These are phyloP conservation scores for Bondarzewia mesenterica DNA, from an alignment of 1,284 basidiomycete genomes.

Conservation along the genomic window DNA sequence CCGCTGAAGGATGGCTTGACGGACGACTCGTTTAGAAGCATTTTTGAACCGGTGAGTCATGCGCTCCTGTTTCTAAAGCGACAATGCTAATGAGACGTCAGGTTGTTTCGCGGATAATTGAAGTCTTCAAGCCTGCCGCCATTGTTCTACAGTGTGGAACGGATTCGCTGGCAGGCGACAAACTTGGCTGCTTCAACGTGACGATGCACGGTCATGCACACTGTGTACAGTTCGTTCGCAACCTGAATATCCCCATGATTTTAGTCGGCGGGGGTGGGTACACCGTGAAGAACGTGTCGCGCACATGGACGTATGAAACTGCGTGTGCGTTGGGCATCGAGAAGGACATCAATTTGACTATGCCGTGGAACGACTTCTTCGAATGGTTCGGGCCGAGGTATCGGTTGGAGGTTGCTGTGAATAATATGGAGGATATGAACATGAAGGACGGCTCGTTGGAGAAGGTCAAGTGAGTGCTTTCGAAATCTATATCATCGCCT, in stretches of 20 bases:
- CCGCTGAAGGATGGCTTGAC: conserved; percentile 92
- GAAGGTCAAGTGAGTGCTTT: conserved; percentile 62
- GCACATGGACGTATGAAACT: conserved; percentile 96
- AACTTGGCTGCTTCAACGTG: conserved; percentile 94
- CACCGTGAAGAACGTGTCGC: conserved; percentile 92
- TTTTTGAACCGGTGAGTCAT: conserved; percentile 80
- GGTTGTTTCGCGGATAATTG: conserved; percentile 84
- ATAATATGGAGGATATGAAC: conserved; percentile 95
- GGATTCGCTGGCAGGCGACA: conserved; percentile 92
- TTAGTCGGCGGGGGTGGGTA: conserved; percentile 95
- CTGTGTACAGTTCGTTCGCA: conserved; percentile 83
- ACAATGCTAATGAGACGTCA: conserved; percentile 20
- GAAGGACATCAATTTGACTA: conserved; percentile 65
- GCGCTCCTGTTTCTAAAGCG: background rate
- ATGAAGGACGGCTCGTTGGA: conserved; percentile 77
- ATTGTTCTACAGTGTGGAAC: conserved; percentile 95
- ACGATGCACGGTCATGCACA: conserved; percentile 92
- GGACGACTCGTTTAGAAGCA: conserved; percentile 72
- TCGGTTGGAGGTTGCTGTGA: conserved; percentile 84
- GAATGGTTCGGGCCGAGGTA: conserved; percentile 98
- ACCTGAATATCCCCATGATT: conserved; percentile 83
- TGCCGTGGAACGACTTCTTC: conserved; percentile 96
- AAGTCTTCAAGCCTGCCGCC: conserved; percentile 84
- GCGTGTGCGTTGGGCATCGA: conserved; percentile 87
- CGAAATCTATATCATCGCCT: background rate